Base-by-base conservation (phyloP, 768 basidiomycete genomes). In the Cystoderma amianthinum region DNA sequence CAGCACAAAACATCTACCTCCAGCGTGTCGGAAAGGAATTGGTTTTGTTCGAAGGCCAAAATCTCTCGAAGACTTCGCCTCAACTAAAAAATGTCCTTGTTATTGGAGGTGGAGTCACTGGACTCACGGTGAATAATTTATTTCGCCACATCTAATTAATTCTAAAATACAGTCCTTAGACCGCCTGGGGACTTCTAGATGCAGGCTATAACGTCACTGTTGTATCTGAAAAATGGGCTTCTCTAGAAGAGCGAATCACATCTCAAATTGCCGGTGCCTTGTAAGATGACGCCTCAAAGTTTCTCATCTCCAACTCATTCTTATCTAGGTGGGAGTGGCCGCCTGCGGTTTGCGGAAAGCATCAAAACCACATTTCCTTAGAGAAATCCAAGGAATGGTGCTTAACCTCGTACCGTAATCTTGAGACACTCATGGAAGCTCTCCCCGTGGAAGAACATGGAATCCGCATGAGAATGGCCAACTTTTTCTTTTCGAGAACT, bases 341-440 rank as follows among this genome's bases (percentile, higher is more conserved):
- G 1, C 63, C 64, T 13, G 64, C 64, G 2, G 64, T 66, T 15
- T 65, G 64, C 44, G 64, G 64, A 34, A 51, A 58, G 28, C 63
- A 66, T 48, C 61, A 61, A 3, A 61, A 64, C 50, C 43, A 49
- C n/a, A 54, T 57, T 38, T 66, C 62, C 5, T 51, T 65, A 7
- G 46, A 43, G 11, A 55, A 59, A 35, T 61, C 64, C 9, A 62
- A 63, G 33, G 36, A 49, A 15, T 66, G 63, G 64, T 59, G 57
- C 46, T 57, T 64, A 60, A 57, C 55, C 10, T 54, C 60, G 9
- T 66, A 66, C 50, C 60, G 58, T 36, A 49, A 55, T 20, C 58
- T 59, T 40, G 56, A 59, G 39, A 48, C 47, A 23, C 44, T 55
- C 23, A 49, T 47, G 43, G 36, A 46, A 19, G 46, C 46, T 10